Base-by-base conservation (phyloP, 2,329 filamentous ascomycete species). In the Sclerotinia glacialis region DNA sequence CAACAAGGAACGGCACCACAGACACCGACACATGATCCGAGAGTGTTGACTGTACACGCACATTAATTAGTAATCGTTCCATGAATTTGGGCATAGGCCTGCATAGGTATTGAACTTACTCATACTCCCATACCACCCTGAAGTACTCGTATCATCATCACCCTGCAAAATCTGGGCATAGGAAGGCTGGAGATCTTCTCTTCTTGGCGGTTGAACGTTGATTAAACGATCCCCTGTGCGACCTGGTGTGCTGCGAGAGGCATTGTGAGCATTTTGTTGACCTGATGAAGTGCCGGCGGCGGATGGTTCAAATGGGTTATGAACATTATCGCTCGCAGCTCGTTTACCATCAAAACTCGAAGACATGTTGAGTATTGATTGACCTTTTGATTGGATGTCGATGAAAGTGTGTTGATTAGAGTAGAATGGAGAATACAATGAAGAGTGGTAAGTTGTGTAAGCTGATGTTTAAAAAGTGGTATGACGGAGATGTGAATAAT, bases 51-150 rank as follows among this genome's bases (percentile, higher is more conserved):
- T 87, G 71, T 67, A 71, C 26, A 23, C 52, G 50, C 31, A 16
- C 8, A 62, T 40, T 65, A 31, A 31, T 62, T 42, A 42, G 28
- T 2, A 14, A 11, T 21, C 12, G 3, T 14, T 40, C 6, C 2
- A 31, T 46, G 21, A 6, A 21, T 5, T 26, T 55, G 40, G n/a
- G 40, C 37, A 8, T 16, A 14, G 2, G 5, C 37, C 18, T 67
- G 26, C 46, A 26, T 11, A 23, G 11, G 53, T 37, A 28, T 21
- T 8, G 7, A 52, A 83, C 88, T 72, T 82, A 91, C 89, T 92
- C 88, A 97, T 92, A 68, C 80, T 80, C 28, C 92, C 92, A 75
- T 98, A 99, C 93, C 93, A 97, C 76, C 92, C 91, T 77, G 93
- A 84, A 70, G 85, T 85, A 42, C 85, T 86, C 71, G 95, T 88